Base-by-base conservation (phyloP, 2,329 filamentous ascomycete species). In the Pseudopithomyces chartarum region DNA sequence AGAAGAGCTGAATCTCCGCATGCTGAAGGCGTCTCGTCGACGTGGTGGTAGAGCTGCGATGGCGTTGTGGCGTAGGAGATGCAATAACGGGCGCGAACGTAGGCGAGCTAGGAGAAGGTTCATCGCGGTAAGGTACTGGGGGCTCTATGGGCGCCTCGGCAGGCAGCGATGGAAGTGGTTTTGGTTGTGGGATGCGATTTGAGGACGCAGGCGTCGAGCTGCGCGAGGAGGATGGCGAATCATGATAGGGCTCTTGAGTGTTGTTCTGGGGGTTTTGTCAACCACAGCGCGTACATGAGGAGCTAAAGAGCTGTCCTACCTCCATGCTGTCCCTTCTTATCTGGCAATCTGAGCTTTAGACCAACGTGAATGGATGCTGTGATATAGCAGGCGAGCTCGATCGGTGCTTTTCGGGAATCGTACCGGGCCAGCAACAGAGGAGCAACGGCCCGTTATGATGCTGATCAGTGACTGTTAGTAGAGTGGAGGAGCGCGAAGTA, bases 61-160 rank as follows among this genome's bases (percentile, higher is more conserved):
- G 33, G 34, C 53, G 56, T n/a, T 53, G 56, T 6, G 57, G 51
- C 19, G 49, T 42, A n/a, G 51, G 53, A 11, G 55, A 29, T 22
- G 47, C 42, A 38, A 56, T 40, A 26, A 22, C 13, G 23, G 46
- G 46, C 7, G 38, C 20, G 22, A 22, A 10, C 12, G 47, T 43
- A 22, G 40, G 15, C 13, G 44, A 22, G 23, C 17, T 20, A 19
- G 51, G 22, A 5, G 56, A 44, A 17, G 63, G 59, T 8, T 66
- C 61, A 36, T 66, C 63, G 38, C 55, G 59, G 48, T 66, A 66
- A 12, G 58, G 48, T 43, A 60, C 54, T 38, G 52, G n/a, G 19
- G 34, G 43, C 36, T 55, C 46, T 38, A 36, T 6, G 6, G 42
- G 15, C 12, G 19, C n/a, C 26, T 45, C 39, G 26, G 13, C 15